Percentiles rank a stretch among this genome's conserved stretches.
Evolutionary conservation across 441 rosid genomes (phyloP).

Genomic region (Mallotus japonicus): DNA sequence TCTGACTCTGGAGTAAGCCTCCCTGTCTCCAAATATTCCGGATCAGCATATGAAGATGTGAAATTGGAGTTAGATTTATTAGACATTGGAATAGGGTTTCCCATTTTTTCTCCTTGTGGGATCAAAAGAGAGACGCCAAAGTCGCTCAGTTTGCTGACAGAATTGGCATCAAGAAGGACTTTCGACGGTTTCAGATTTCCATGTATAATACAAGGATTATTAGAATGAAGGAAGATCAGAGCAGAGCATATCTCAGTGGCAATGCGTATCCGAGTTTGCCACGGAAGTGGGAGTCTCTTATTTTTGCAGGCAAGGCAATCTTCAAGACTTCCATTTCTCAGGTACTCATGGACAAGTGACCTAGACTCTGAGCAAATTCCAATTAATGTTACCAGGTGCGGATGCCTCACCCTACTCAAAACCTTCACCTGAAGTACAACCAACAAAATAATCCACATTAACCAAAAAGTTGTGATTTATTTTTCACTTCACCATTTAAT

Average conservation of each 20-base stretch:
- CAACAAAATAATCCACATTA: constrained; percentile 11
- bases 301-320: constrained; percentile 53
- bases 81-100: constrained; percentile 5
- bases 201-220: constrained; percentile 66
- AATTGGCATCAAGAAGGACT: constrained; percentile 71
- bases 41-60: constrained; percentile 44
- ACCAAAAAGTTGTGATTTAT: background rate
- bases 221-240: constrained; percentile 87
- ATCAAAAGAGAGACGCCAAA: constrained; percentile 58
- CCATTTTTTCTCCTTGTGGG: constrained; percentile 25
- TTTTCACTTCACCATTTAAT: background rate
- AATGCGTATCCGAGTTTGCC: constrained; percentile 62
- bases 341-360: constrained; percentile 72
- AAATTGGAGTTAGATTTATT: constrained; percentile 20
- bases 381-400: constrained; percentile 66
- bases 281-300: constrained; percentile 55
- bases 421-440: constrained; percentile 64
- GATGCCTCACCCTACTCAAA: constrained; percentile 82
- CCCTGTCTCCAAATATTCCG: constrained; percentile 49
- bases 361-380: constrained; percentile 82
- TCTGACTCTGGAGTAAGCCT: constrained; percentile 64
- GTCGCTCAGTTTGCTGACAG: constrained; percentile 59
- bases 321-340: constrained; percentile 70
- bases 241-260: constrained; percentile 80
- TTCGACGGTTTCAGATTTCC: constrained; percentile 83